Conservation (phyloP, 2,329 filamentous ascomycete genomes). For the Hansfordia pulvinata region DNA sequence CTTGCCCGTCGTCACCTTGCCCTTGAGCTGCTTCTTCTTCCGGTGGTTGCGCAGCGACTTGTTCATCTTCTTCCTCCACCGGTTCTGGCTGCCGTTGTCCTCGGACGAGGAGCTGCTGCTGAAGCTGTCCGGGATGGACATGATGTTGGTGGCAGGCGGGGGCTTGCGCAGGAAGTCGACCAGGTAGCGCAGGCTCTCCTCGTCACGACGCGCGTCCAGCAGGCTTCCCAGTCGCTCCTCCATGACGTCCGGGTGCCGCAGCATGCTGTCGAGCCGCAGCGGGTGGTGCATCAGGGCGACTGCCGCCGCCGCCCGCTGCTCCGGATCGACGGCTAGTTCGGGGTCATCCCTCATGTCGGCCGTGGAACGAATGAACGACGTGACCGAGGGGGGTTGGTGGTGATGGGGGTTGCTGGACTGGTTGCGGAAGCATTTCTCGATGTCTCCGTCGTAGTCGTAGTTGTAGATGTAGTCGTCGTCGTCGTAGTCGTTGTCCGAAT, state of each 20-base stretch:
- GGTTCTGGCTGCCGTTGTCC: constrained; percentile 4
- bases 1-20: constrained; percentile 25
- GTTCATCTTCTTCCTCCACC: constrained; percentile 20
- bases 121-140: constrained; percentile 26
- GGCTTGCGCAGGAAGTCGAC: constrained; percentile 34
- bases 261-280: constrained; percentile 3
- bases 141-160: constrained; percentile 34
- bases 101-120: constrained; percentile 8
- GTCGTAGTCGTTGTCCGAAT: constrained; percentile 5
- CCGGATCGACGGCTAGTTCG: no score
- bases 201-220: background rate
- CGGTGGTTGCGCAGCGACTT: constrained; percentile 26
- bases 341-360: constrained; percentile 4
- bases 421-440: no score
- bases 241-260: constrained; percentile 6
- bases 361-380: constrained; percentile 6
- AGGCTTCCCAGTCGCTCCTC: constrained; percentile 2
- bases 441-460: no score
- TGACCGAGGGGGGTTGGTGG: constrained; percentile 5
- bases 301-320: no score
- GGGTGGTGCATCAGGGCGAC: no score
- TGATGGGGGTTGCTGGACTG: no score
- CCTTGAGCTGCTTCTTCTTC: constrained; percentile 18
- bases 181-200: constrained; percentile 12
- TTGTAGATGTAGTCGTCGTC: constrained; percentile 2